These are phyloP conservation scores for Adansonia digitata DNA, from an alignment of 345 rosid species.

Conservation along the genomic window DNA sequence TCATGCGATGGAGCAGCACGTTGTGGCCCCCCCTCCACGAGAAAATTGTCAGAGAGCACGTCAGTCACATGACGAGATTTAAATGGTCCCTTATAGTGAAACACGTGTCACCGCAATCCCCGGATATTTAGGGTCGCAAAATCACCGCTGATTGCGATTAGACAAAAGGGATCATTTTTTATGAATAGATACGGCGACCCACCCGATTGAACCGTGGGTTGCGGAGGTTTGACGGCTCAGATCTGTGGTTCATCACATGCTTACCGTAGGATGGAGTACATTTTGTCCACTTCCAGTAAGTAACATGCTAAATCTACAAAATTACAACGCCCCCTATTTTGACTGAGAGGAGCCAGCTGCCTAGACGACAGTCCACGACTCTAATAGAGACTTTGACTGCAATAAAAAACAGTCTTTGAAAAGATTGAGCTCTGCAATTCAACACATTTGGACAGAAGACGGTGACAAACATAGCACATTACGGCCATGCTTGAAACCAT, in stretches of 20 bases:
- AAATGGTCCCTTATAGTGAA: background rate
- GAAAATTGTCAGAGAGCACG: conserved; percentile 43
- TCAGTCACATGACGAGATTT: conserved; percentile 50
- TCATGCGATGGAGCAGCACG: conserved; percentile 21
- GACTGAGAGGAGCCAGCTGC: no score
- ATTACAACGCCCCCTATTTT: no score
- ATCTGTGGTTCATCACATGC: conserved; percentile 19
- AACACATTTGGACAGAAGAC: no score
- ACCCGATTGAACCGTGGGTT: conserved; percentile 6
- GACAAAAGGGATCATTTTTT: background rate
- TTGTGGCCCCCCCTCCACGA: conserved; percentile 39
- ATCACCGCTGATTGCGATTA: conserved; percentile 34
- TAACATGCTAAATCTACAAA: no score
- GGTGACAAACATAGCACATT: no score
- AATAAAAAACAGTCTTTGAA: no score
- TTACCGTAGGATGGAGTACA: conserved; percentile 2
- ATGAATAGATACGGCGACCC: background rate
- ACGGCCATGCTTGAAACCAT: no score
- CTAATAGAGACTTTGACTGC: no score
- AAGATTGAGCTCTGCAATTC: no score
- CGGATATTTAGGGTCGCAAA: conserved; percentile 23
- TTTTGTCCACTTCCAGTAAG: background rate
- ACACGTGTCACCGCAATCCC: conserved; percentile 19
- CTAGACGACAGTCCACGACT: no score
- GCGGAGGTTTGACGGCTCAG: conserved; percentile 32